Evolutionary conservation across 805 yeast genomes (phyloP), one percentile per base, ranked within the genome.

Genomic region (Debaryomyces castellii): DNA sequence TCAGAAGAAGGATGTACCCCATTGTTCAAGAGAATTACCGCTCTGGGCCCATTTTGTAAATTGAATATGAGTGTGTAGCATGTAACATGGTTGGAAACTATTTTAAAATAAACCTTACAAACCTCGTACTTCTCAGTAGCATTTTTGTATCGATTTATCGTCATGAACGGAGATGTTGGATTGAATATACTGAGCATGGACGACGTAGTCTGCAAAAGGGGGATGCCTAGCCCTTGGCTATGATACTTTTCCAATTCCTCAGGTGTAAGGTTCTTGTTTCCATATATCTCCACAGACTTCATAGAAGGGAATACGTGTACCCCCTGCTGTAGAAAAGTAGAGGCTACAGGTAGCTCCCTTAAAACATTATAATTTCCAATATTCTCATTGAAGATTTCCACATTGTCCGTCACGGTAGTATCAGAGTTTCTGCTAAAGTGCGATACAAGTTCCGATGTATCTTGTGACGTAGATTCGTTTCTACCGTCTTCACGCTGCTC

Each of bases 1-100:
- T 67, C 72, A 4, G 61, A 63, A 17, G 58, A 60, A 1, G 71
- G 69, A 24, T 54, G 57, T 27, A 59, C 49, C 20, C 66, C 66
- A 44, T 66, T 64, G 43, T 60, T 62, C 45, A 58, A 44, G 4
- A 66, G 44, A 4, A 62, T 46, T 40, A 62, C 44, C 17, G 55
- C 48, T 30, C 47, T 48, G 8, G 45, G 24, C 16, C 40, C 39
- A 16, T 20, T 45, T 3, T 34, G 42, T 9, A 49, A 32, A 5
- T 45, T 14, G 40, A 65, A 63, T 45, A 55, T 50, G 36, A 67
- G 44, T 12, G 63, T 56, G 45, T 64, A 64, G 44, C 65, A 59
- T 20, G 69, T 53, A 14, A 65, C 46, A 40, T 65, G 63, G 38
- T 54, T 63, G 11, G 55, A 56, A 24, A 62, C 47, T 8, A 63